Evolutionary conservation across 1,284 basidiomycete species (phyloP), one percentile per base, ranked within the genome.

Genomic region (Xerocomus minutiporus): DNA sequence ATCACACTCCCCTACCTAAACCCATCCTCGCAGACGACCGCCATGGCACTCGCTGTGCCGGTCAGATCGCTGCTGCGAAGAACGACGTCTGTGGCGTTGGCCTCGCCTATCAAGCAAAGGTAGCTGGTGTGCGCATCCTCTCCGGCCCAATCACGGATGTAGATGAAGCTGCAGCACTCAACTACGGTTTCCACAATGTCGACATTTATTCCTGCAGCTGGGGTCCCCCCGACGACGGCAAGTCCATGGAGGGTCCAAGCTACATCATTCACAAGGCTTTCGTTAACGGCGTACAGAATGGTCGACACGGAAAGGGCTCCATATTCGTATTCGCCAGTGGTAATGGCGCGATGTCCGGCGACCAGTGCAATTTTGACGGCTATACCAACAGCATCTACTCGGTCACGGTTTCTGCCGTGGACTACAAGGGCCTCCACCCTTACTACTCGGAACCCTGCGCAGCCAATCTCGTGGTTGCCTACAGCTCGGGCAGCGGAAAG

Each of bases 311-410:
- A 23, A 93, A 91, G 65, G 97, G 97, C 3, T 93, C 88, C 40
- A 78, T 99, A 58, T 99, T 91, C 64, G 97, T 99, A 35, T 99
- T 99, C 70, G 97, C 97, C 1, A 95, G 93, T 54, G 97, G 97
- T 1, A 99, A 99, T 67, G 97, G 97, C 23, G 97, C 93, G 25
- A 82, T 83, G 3, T 80, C 80, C 48, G 92, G 90, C 31, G 97
- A 99, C 68, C 97, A 99, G 73, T 99, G 97, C 77, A 99, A 99
- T 71, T 99, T 99, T 68, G 97, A 99, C 62, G 97, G 97, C 6
- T 99, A 99, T 71, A 99, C 97, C 32, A 99, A 99, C 69, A 93
- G 89, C 60, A 97, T 98, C 59, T 98, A 94, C 73, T 93, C 90
- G 5, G 86, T 99, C 51, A 99, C 97, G 0, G 93, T 99, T 29